Conservation (phyloP, 1,284 basidiomycete species). For the Apiotrichum siamense region DNA sequence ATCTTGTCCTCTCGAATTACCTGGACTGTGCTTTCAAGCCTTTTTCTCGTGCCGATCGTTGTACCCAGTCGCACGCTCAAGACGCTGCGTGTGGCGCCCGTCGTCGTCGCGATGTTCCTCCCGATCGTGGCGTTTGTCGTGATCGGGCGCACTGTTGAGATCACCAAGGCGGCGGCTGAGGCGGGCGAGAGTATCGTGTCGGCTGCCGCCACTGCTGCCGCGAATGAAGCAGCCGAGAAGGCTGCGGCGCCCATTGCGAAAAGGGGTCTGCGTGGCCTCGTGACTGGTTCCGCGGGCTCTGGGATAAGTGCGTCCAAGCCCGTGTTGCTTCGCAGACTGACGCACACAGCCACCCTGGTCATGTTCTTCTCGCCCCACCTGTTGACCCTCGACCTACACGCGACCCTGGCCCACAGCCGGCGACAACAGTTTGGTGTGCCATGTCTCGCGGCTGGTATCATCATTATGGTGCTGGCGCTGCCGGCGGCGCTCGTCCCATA, state of each 20-base stretch:
- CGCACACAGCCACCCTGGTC: slow-evolving; percentile 39
- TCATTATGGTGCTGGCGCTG: slow-evolving; percentile 38
- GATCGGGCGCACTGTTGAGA: slow-evolving; percentile 45
- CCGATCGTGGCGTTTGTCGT: slow-evolving; percentile 43
- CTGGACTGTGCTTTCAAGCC: slow-evolving; percentile 37
- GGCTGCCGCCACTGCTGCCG: background rate
- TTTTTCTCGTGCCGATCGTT: slow-evolving; percentile 35
- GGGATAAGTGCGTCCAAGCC: slow-evolving; percentile 43
- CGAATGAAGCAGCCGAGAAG: background rate
- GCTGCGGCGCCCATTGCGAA: slow-evolving; percentile 7
- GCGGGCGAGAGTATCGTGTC: slow-evolving; percentile 1
- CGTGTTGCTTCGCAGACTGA: background rate
- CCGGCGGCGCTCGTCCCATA: slow-evolving; percentile 48
- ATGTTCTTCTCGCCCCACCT: slow-evolving; percentile 46
- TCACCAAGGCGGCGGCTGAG: slow-evolving; percentile 32
- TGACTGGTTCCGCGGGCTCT: slow-evolving; percentile 32
- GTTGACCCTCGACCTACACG: slow-evolving; percentile 44
- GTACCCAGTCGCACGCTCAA: slow-evolving; percentile 34
- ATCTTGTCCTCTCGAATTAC: slow-evolving; percentile 30
- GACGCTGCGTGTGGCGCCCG: slow-evolving; percentile 22
- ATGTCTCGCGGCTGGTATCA: slow-evolving; percentile 31
- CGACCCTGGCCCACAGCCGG: slow-evolving; percentile 33
- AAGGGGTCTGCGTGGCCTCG: slow-evolving; percentile 23
- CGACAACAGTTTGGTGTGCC: slow-evolving; percentile 39
- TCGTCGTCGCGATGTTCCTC: slow-evolving; percentile 33